These are phyloP conservation scores for Alternaria sp. DNA, from an alignment of 2,329 filamentous ascomycete species.

Conservation along the genomic window DNA sequence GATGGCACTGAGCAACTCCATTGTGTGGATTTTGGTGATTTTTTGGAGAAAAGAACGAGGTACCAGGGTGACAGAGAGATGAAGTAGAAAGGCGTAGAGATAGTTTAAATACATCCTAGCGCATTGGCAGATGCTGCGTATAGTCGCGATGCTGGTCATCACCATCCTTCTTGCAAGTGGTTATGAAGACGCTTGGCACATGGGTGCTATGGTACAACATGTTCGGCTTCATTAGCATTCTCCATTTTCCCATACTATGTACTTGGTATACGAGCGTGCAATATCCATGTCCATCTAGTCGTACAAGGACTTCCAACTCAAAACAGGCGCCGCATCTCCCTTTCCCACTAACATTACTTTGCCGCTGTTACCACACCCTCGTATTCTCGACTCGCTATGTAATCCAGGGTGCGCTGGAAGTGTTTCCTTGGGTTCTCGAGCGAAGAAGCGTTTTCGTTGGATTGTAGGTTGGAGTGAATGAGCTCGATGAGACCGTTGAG, in stretches of 20 bases:
- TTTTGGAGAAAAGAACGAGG: neutral
- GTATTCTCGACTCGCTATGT: constrained; percentile 89
- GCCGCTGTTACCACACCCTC: constrained; percentile 83
- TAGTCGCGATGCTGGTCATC: neutral
- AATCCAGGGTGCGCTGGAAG: constrained; percentile 92
- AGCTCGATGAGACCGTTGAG: constrained; percentile 97
- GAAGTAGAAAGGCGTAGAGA: neutral
- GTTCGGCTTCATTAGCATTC: constrained; percentile 3
- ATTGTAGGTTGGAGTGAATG: constrained; percentile 93
- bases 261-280: constrained; percentile 10
- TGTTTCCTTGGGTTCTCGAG: constrained; percentile 91
- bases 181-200: neutral
- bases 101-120: neutral
- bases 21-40: neutral
- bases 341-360: constrained; percentile 46
- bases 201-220: neutral
- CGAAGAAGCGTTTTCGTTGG: constrained; percentile 80
- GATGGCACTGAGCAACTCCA: neutral
- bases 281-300: constrained; percentile 11
- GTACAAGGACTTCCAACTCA: constrained; percentile 11
- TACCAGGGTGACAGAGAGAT: neutral
- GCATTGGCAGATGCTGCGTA: neutral
- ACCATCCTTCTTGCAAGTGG: neutral
- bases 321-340: neutral
- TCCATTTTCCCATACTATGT: constrained; percentile 17